These are phyloP conservation scores for Polygonum aviculare DNA, from an alignment of 148 eudicot species.

Conservation along the genomic window DNA sequence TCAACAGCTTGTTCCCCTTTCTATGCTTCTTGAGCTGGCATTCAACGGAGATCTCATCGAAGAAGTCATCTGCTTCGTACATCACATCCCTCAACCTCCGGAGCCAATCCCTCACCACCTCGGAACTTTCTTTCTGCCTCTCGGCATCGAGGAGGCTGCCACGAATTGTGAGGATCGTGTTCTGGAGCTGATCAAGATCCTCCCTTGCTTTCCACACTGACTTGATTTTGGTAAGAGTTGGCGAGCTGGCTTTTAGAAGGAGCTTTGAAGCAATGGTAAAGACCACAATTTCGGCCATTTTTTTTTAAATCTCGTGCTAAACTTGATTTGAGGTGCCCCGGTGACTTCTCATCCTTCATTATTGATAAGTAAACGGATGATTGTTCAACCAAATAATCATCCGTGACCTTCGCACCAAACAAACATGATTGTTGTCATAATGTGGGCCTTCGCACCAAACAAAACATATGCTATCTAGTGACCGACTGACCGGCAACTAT, in stretches of 20 bases:
- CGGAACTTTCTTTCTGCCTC: constrained; percentile 5
- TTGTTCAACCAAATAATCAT: too few relatives aligned
- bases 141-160: constrained; percentile 19
- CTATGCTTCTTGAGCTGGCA: background rate
- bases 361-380: too few relatives aligned
- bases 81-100: constrained; percentile 15
- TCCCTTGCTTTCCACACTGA: background rate
- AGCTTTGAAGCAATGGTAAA: background rate
- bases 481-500: too few relatives aligned
- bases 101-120: constrained; percentile 12
- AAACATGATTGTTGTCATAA: too few relatives aligned
- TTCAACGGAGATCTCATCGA: constrained; percentile 12
- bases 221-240: background rate
- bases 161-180: constrained; percentile 13
- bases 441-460: too few relatives aligned
- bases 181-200: constrained; percentile 14
- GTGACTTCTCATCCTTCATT: too few relatives aligned
- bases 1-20: background rate
- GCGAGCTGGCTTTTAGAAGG: background rate
- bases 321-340: background rate
- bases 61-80: constrained; percentile 17
- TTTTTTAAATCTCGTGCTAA: background rate
- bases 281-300: constrained; percentile 1
- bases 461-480: too few relatives aligned
- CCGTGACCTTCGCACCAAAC: too few relatives aligned